Evolutionary conservation across 345 rosid genomes (phyloP).

Genomic region (Eucalyptus dawsonii): DNA sequence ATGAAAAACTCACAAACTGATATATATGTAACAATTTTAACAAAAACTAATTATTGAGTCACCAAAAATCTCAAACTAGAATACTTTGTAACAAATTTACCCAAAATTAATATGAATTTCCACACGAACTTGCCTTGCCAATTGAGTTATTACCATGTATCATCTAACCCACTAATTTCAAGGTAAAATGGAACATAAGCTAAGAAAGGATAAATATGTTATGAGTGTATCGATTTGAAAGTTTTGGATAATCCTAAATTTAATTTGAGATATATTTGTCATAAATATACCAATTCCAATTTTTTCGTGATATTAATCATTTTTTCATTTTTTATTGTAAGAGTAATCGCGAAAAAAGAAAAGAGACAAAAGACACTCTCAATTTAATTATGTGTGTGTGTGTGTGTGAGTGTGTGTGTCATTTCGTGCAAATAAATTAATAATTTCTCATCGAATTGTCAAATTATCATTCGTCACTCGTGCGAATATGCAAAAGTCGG

Average conservation of each 20-base stretch:
- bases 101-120: no score
- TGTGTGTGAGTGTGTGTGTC: no score
- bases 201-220: accelerated
- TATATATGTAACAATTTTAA: no score
- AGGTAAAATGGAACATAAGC: accelerated
- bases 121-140: accelerated
- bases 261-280: accelerated
- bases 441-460: background rate
- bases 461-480: background rate
- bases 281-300: accelerated
- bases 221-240: no score
- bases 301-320: no score
- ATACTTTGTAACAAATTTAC: no score
- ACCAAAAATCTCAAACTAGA: no score
- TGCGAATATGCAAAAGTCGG: background rate
- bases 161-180: no score
- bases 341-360: background rate
- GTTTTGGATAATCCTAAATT: no score
- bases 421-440: background rate
- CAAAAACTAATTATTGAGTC: no score
- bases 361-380: background rate
- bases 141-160: no score
- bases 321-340: background rate
- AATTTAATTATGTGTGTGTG: no score
- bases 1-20: accelerated